Base-by-base conservation (phyloP, 257 asterid species). In the Avicennia marina region DNA sequence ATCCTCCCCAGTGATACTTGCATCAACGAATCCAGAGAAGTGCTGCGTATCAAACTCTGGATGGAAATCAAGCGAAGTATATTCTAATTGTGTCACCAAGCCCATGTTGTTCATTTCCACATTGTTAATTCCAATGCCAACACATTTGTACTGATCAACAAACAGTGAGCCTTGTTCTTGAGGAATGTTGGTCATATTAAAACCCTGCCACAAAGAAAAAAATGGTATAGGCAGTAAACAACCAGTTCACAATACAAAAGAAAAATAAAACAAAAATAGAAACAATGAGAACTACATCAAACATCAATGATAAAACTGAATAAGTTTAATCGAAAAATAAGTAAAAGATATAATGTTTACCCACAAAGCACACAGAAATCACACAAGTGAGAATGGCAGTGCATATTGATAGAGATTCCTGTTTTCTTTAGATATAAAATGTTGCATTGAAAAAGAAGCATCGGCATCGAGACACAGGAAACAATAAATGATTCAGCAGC, bases 41-140 rank as follows among this genome's bases (percentile, higher is more conserved):
- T 53, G 81, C 54, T 76, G 89, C 56, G 72, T 90, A 41, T 84
- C 98, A 53, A 83, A 81, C 26, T 71, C 86, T 52, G 74, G 93
- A 52, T 72, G 82, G 58, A 74, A 74, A 68, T 80, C 90, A 58
- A 67, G 81, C 20, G 84, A 62, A 50, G 80, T 70, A 70, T 63
- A 76, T 38, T 82, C 95, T 50, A 79, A 43, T 50, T 82, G 94
- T 19, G 84, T 39, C 29, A 71, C 70, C 52, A 67, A 51, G 46
- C 71, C 78, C 75, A 75, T 43, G 53, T 74, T 76, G 71, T 69
- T 72, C 58, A 69, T 59, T 31, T 74, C 94, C 69, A 78, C 59
- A 50, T 56, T 66, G 73, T 76, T 78, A 62, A 75, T 77, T 61
- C 67, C 93, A 43, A 67, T 65, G 51, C 69, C 78, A 61, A 70